Percentiles rank a stretch among this genome's conserved stretches.
These are phyloP conservation scores for Globisporangium alternatum DNA, from an alignment of 352 stramenopile species.

Conservation along the genomic window DNA sequence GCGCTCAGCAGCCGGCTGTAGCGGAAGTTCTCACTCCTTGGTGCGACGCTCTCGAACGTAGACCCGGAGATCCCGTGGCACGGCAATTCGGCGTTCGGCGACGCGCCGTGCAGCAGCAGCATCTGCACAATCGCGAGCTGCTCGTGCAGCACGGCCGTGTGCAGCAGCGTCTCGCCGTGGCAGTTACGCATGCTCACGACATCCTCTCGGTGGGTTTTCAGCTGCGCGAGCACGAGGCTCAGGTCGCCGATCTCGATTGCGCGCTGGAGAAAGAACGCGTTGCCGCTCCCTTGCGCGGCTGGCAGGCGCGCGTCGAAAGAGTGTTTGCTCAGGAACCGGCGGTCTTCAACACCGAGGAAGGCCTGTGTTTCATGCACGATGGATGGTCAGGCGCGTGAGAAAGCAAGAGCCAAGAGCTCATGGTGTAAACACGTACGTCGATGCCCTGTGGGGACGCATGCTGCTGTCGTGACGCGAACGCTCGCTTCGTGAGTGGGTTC, in stretches of 20 bases:
- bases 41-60: conserved; percentile 47
- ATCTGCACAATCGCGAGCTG: conserved; percentile 45
- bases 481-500: conserved; percentile 34
- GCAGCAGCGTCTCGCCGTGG: conserved; percentile 64
- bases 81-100: conserved; percentile 34
- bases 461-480: conserved; percentile 29
- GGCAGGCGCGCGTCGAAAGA: conserved; percentile 27
- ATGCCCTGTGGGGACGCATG: conserved; percentile 9
- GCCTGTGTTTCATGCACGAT: conserved; percentile 22
- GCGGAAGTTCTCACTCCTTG: conserved; percentile 52
- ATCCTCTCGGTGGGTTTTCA: conserved; percentile 11
- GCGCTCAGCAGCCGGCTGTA: conserved; percentile 50
- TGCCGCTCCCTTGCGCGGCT: conserved; percentile 33
- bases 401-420: not conserved
- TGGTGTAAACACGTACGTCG: conserved; percentile 9
- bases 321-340: conserved; percentile 38
- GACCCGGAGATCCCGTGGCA: conserved; percentile 20
- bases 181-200: conserved; percentile 25
- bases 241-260: conserved; percentile 54
- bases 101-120: conserved; percentile 48
- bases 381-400: not conserved
- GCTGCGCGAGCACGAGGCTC: conserved; percentile 21
- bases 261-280: conserved; percentile 42
- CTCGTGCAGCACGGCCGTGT: conserved; percentile 61
- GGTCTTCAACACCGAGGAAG: conserved; percentile 44